Evolutionary conservation across 805 yeast species (phyloP).

Genomic region (Pichia californica): DNA sequence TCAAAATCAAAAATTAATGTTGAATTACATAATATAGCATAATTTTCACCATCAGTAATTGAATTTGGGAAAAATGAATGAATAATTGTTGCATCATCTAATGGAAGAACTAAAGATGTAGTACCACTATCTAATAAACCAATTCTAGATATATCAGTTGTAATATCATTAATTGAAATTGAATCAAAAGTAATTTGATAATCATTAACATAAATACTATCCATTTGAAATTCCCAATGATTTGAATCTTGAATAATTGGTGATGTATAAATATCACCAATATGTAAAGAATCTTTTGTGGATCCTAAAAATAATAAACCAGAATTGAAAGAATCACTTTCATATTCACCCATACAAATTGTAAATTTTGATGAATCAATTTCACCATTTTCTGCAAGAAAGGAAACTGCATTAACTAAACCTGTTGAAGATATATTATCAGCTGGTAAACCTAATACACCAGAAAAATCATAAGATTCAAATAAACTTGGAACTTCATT

Average conservation of each 20-base stretch:
- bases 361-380: conserved; percentile 38
- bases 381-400: conserved; percentile 28
- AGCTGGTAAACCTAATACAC: conserved; percentile 55
- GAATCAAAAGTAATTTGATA: conserved; percentile 29
- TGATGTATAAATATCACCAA: conserved; percentile 36
- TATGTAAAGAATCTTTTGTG: conserved; percentile 31
- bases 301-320: conserved; percentile 43
- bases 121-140: conserved; percentile 65
- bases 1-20: conserved; percentile 35
- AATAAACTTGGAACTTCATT: conserved; percentile 47
- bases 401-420: conserved; percentile 36
- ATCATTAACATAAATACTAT: conserved; percentile 32
- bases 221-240: conserved; percentile 49
- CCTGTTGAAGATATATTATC: conserved; percentile 30
- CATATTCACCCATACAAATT: conserved; percentile 35
- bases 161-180: conserved; percentile 12
- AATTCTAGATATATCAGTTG: conserved; percentile 25
- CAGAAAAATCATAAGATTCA: conserved; percentile 45
- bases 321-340: conserved; percentile 22
- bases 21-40: conserved; percentile 52
- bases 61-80: conserved; percentile 47
- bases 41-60: conserved; percentile 55
- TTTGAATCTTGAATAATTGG: conserved; percentile 28
- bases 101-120: conserved; percentile 51
- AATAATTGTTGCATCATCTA: conserved; percentile 44